Percentiles rank a stretch among this genome's conserved stretches.
Conservation (phyloP, 176 grass and related monocot genomes). For the Triticum urartu region DNA sequence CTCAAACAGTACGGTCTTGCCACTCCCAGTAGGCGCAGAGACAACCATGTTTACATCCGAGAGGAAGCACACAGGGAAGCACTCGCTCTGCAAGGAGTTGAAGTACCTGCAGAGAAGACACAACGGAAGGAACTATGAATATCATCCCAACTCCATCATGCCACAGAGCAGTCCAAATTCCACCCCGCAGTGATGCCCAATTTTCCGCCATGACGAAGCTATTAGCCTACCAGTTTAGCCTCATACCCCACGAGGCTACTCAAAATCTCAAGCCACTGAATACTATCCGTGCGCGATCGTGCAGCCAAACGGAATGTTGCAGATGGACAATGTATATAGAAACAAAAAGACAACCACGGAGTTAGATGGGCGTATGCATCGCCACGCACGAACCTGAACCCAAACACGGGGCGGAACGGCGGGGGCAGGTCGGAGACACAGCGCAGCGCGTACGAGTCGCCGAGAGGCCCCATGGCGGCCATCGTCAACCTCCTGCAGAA, state of each 20-base stretch:
- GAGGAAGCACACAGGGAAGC: conserved; percentile 70
- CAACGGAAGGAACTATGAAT: not conserved
- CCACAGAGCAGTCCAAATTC: not conserved
- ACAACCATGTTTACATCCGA: conserved; percentile 94
- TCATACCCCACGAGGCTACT: not conserved
- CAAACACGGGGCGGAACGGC: conserved; percentile 62
- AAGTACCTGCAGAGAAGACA: conserved; percentile 66
- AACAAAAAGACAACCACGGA: not conserved
- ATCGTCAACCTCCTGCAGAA: conserved; percentile 23
- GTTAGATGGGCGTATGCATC: not conserved
- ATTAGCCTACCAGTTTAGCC: not conserved
- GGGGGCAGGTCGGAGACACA: conserved; percentile 68
- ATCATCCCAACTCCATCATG: not conserved
- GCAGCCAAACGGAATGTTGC: not conserved
- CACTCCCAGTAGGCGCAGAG: conserved; percentile 93
- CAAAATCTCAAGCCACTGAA: not conserved
- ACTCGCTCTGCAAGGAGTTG: conserved; percentile 96
- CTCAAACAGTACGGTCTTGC: conserved; percentile 91
- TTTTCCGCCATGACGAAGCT: not conserved
- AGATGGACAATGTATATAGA: not conserved
- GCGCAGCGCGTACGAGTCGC: conserved; percentile 61
- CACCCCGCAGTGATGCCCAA: not conserved
- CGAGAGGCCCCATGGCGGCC: conserved; percentile 50
- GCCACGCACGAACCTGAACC: conserved; percentile 62
- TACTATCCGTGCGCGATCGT: not conserved